phyloP scores from a whole-genome alignment of 1,284 basidiomycete genomes.

The Exobasidium rhododendri region DNA sequence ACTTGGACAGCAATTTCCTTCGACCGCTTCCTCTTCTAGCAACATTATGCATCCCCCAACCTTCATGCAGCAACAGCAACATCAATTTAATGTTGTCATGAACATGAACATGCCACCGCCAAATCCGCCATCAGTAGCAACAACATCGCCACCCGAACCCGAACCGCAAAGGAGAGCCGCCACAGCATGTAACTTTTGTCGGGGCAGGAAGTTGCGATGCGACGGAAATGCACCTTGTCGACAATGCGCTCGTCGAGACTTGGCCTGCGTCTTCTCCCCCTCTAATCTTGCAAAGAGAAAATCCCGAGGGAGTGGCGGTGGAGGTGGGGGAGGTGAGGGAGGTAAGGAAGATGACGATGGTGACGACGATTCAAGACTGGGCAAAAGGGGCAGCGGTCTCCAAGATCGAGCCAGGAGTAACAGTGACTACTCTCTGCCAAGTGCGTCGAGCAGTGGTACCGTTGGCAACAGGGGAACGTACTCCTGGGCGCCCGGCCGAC shows the following conservation, averaged over 20 bases:
- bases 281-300: neutral
- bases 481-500: no score
- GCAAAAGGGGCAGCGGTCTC: neutral
- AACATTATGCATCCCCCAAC: no score
- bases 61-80: no score
- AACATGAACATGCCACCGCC: slow-evolving; percentile 1
- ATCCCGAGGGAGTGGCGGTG: neutral
- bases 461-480: neutral
- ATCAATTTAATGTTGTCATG: no score
- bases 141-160: neutral
- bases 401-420: neutral
- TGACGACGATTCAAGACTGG: neutral
- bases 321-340: neutral
- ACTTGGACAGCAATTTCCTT: no score
- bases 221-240: slow-evolving; percentile 11
- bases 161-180: slow-evolving; percentile 5
- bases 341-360: neutral
- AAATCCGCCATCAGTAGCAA: neutral
- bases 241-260: slow-evolving; percentile 3
- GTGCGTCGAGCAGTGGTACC: neutral
- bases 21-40: no score
- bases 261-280: slow-evolving; percentile 1
- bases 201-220: slow-evolving; percentile 8
- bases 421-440: neutral
- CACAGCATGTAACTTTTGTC: slow-evolving; percentile 8